Conservation (phyloP, 2,329 filamentous ascomycete genomes). For the Beauveria varroae region DNA sequence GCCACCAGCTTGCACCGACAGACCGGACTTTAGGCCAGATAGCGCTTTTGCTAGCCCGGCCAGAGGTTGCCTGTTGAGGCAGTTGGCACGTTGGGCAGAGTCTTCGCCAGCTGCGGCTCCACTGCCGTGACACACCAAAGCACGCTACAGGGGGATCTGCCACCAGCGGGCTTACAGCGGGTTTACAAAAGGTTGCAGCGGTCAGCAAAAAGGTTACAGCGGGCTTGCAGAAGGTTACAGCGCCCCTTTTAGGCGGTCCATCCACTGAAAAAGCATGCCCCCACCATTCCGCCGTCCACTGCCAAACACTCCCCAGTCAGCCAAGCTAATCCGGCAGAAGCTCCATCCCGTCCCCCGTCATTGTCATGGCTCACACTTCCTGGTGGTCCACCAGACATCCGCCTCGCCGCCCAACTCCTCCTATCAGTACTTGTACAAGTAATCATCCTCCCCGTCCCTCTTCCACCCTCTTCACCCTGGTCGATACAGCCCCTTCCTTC, state of each 20-base stretch:
- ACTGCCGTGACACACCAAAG: background rate
- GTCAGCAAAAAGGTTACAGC: background rate
- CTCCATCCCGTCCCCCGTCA: background rate
- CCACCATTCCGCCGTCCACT: background rate
- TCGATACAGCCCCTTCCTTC: background rate
- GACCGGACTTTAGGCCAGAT: background rate
- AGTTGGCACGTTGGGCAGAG: background rate
- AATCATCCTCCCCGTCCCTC: background rate
- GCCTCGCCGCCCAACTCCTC: background rate
- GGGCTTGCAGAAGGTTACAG: background rate
- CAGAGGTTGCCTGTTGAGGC: background rate
- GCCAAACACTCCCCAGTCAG: background rate
- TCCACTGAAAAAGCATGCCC: background rate
- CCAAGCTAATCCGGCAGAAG: background rate
- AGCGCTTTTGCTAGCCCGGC: background rate
- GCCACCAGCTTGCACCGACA: background rate
- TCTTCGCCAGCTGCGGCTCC: background rate
- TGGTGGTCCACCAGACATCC: background rate
- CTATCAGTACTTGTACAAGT: background rate
- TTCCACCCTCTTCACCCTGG: background rate
- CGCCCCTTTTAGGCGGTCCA: background rate
- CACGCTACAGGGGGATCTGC: background rate
- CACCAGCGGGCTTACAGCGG: background rate
- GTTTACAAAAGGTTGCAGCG: background rate
- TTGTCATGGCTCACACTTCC: constrained; percentile 1